phyloP scores from a whole-genome alignment of 2,329 filamentous ascomycete species.

The Neonectria neomacrospora region DNA sequence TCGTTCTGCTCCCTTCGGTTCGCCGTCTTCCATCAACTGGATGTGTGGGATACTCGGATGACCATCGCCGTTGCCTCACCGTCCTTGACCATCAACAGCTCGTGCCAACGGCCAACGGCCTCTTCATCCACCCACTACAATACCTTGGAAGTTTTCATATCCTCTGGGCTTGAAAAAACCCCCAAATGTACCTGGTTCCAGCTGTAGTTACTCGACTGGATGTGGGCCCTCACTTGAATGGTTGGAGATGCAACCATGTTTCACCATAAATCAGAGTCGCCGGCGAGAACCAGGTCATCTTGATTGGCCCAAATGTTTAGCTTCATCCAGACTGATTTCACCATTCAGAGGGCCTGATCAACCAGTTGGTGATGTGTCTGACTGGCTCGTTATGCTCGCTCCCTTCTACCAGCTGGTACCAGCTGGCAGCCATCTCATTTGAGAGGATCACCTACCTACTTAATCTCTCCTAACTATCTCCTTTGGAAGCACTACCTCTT shows the following conservation, averaged over 20 bases:
- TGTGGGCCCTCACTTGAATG: not conserved
- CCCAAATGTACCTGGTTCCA: not conserved
- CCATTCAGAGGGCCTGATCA: not conserved
- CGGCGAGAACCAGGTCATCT: not conserved
- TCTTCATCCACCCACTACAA: not conserved
- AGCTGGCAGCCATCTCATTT: not conserved
- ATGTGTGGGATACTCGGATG: not conserved
- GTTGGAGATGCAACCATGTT: not conserved
- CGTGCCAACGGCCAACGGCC: not conserved
- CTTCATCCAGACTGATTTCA: not conserved
- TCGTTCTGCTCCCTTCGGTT: not conserved
- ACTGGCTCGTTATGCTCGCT: not conserved
- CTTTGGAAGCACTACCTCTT: not conserved
- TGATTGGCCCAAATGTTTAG: not conserved
- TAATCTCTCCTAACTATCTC: too few relatives aligned
- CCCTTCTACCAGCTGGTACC: not conserved
- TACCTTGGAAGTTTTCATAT: not conserved
- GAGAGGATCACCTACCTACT: not conserved
- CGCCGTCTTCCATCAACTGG: not conserved
- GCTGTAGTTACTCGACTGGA: not conserved
- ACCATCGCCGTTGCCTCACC: slow-evolving; percentile 3
- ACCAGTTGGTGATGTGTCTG: too few relatives aligned
- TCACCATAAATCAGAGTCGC: not conserved
- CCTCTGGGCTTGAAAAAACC: too few relatives aligned
- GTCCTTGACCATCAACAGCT: not conserved